Evolutionary conservation across 352 stramenopile genomes (phyloP), one percentile per base, ranked within the genome.

Genomic region (Salisapilia sapeloensis): DNA sequence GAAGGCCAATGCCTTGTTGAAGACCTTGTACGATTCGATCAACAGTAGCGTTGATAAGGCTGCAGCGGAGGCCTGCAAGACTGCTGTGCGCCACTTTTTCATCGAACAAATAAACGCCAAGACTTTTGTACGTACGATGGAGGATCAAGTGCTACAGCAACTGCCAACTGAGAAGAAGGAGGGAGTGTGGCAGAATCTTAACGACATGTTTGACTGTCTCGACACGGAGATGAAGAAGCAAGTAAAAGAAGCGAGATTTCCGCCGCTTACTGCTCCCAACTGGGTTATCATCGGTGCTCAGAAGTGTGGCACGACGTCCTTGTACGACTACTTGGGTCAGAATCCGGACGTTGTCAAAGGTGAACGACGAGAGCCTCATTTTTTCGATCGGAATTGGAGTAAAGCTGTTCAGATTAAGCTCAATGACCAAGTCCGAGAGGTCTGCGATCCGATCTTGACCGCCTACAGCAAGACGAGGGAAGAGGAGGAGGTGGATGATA

Each of bases 321-420:
- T 78, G 8, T 78, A 64, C 27, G 57, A 66, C 18, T 63, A 69
- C 12, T 35, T 78, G 25, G 58, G 55, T 28, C 80, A 96, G 48
- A 89, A 97, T 55, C 82, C 89, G 11, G 62, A 78, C 20, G 60
- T 93, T 3, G 34, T 79, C 11, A 63, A 66, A 22, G 74, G 76
- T 6, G 50, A 58, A 40, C 56, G 85, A 8, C 61, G 61, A 24
- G 62, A 78, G 40, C 60, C 62, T 12, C 62, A 78, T 29, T 75
- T 78, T 35, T 71, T 78, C 24, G 62, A 78, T 45, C 74, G 62
- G 62, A 29, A 36, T n/a, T 78, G 60, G 59, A 29, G 46, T 17
- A 35, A 45, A 0, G 55, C 58, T 15, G 25, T 64, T 9, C 23
- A 59, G 32, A 36, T 53, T 21, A 6, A 47, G 24, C 24, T 72